Base-by-base conservation (phyloP, 352 stramenopile species). In the Halophytophthora polymorphica region DNA sequence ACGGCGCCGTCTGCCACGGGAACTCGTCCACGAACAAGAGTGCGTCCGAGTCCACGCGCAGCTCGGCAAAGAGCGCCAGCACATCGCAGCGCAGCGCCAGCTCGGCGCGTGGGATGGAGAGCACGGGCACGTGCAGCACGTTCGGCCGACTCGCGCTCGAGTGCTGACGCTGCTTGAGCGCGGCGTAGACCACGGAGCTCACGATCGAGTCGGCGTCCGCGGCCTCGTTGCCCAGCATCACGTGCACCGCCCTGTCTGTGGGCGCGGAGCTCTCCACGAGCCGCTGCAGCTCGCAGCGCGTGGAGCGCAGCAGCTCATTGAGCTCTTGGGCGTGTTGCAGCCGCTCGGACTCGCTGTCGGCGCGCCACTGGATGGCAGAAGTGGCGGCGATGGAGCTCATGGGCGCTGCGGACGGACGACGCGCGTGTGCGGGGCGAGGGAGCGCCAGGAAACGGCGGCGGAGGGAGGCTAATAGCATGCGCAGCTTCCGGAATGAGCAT, bases 181-280 rank as follows among this genome's bases (percentile, higher is more conserved):
- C 85, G 6, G 83, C 83, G 61, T 87, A 83, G 10, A 79, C 64
- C 10, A 93, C 46, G 14, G 77, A 83, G 64, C 80, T 93, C 12
- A 93, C 66, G 61, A 93, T 90, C 17, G 83, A 93, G 61, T 93
- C 83, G 12, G 83, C 83, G 55, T 93, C 80, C 7, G 77, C 77
- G 13, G 83, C 80, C 53, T 93, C 83, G 47, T 93, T 93, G 45
- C 83, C 83, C 31, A 91, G 77, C 43, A 88, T 50, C 6, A 90
- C 69, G 52, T 87, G 74, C 29, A 93, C 55, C 6, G 42, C 54
- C 13, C 45, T 12, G 2, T 49, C 45, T 0, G 25, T 6, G 14
- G 25, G 22, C 1, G 45, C 8, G 25, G 25, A 31, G 25, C 25
- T 56, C 12, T 56, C 25, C 21, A 38, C 11, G 15, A 14, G 33